Evolutionary conservation across 2,329 filamentous ascomycete genomes (phyloP).

Genomic region (Aspergillus aculeatus): DNA sequence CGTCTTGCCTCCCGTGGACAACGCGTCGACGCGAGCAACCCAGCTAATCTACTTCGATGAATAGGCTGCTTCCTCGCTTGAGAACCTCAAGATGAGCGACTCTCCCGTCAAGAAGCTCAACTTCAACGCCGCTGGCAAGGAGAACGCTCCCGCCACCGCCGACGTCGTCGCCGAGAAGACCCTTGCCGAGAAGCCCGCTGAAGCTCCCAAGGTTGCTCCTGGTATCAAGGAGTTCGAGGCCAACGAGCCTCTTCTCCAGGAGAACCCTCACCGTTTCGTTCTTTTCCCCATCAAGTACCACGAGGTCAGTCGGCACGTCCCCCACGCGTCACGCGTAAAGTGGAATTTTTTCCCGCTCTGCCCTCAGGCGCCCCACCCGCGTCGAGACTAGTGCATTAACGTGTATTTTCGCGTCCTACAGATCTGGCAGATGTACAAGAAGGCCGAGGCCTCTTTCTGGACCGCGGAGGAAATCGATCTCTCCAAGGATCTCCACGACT

Average conservation of each 20-base stretch:
- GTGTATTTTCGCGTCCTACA: slow-evolving; percentile 49
- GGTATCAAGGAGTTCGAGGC: slow-evolving; percentile 67
- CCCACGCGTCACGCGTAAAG: slow-evolving; percentile 67
- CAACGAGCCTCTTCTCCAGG: slow-evolving; percentile 86
- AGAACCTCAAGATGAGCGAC: slow-evolving; percentile 83
- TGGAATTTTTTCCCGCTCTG: slow-evolving; percentile 38
- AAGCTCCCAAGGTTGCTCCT: slow-evolving; percentile 45
- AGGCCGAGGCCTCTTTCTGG: slow-evolving; percentile 99
- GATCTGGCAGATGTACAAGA: slow-evolving; percentile 99
- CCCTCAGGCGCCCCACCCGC: slow-evolving; percentile 11
- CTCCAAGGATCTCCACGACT: slow-evolving; percentile 98
- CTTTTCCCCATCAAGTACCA: slow-evolving; percentile 99
- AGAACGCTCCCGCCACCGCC: slow-evolving; percentile 65
- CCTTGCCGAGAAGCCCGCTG: slow-evolving; percentile 44
- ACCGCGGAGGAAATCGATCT: slow-evolving; percentile 99
- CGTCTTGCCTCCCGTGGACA: slow-evolving; percentile 29
- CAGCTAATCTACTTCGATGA: slow-evolving; percentile 39
- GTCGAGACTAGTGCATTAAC: slow-evolving; percentile 39
- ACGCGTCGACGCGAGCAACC: slow-evolving; percentile 33
- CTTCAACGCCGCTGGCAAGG: slow-evolving; percentile 73
- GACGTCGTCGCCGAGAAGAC: slow-evolving; percentile 59
- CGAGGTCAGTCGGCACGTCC: slow-evolving; percentile 70
- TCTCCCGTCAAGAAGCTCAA: slow-evolving; percentile 88
- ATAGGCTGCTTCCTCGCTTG: slow-evolving; percentile 82
- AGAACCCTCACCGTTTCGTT: slow-evolving; percentile 95